Conservation (phyloP, 768 basidiomycete genomes). For the Daedaleopsis nitida region DNA sequence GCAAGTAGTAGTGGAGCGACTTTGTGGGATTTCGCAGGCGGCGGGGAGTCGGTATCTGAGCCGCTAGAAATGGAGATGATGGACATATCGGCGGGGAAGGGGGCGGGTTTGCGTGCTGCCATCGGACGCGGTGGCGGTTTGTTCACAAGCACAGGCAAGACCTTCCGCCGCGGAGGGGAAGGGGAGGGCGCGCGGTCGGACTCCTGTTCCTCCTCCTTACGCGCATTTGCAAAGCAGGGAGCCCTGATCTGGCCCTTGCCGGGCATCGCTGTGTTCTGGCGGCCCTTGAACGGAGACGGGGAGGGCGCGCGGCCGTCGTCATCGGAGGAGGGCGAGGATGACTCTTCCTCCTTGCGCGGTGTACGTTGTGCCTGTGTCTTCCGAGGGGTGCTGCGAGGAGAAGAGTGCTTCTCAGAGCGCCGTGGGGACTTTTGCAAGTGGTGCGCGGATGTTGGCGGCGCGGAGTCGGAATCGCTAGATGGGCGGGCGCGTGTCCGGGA, state of each 20-base stretch:
- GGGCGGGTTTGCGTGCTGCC: background rate
- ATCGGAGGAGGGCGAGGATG: background rate
- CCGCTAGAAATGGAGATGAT: slow-evolving; percentile 45
- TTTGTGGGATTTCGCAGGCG: background rate
- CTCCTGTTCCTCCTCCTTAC: slow-evolving; percentile 14
- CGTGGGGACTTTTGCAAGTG: slow-evolving; percentile 35
- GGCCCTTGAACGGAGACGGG: slow-evolving; percentile 12
- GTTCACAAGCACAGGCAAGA: background rate
- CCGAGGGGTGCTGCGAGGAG: slow-evolving; percentile 19
- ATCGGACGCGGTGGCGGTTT: background rate
- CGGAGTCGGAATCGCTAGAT: slow-evolving; percentile 8
- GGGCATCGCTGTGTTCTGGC: background rate
- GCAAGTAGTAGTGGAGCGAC: slow-evolving; percentile 30
- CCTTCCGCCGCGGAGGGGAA: slow-evolving; percentile 21
- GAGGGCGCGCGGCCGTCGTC: slow-evolving; percentile 5
- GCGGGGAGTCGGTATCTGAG: slow-evolving; percentile 28
- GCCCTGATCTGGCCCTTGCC: background rate
- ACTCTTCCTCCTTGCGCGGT: background rate
- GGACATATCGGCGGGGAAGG: slow-evolving; percentile 17
- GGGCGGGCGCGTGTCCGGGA: slow-evolving; percentile 1
- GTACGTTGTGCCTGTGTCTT: background rate
- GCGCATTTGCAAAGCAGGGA: background rate
- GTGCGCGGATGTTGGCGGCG: background rate
- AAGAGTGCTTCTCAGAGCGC: slow-evolving; percentile 28
- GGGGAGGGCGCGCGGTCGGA: slow-evolving; percentile 25